These are phyloP conservation scores for Phytopythium aichiense DNA, from an alignment of 352 stramenopile genomes.

Conservation along the genomic window DNA sequence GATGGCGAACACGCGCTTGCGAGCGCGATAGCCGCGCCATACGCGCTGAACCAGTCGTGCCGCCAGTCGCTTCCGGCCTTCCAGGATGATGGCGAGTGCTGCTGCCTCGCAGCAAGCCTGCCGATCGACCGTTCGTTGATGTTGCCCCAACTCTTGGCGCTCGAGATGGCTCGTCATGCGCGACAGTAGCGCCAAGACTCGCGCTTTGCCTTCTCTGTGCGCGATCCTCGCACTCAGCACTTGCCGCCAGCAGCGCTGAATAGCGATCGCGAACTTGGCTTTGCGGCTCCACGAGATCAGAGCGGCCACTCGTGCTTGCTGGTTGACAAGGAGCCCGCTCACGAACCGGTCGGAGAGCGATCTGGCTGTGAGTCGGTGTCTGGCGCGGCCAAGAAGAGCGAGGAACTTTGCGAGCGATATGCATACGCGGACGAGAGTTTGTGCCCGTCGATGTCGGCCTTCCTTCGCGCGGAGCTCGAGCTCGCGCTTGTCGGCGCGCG, in stretches of 20 bases:
- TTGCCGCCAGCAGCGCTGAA: slow-evolving; percentile 24
- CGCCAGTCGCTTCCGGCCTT: slow-evolving; percentile 20
- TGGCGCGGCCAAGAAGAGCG: neutral
- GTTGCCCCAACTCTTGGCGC: slow-evolving; percentile 11
- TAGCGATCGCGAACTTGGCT: slow-evolving; percentile 6
- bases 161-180: slow-evolving; percentile 14
- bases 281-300: slow-evolving; percentile 10
- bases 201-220: slow-evolving; percentile 15
- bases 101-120: slow-evolving; percentile 9
- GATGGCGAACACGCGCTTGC: slow-evolving; percentile 19
- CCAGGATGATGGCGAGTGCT: slow-evolving; percentile 10
- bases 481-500: slow-evolving; percentile 4
- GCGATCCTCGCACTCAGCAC: slow-evolving; percentile 5
- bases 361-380: neutral
- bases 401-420: slow-evolving; percentile 15
- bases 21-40: slow-evolving; percentile 44
- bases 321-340: slow-evolving; percentile 11
- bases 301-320: neutral
- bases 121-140: slow-evolving; percentile 4
- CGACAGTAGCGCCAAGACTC: slow-evolving; percentile 22
- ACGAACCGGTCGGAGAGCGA: slow-evolving; percentile 8
- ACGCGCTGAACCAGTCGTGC: slow-evolving; percentile 43
- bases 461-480: slow-evolving; percentile 5
- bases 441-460: slow-evolving; percentile 11
- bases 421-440: slow-evolving; percentile 15